phyloP scores from a whole-genome alignment of 2,329 filamentous ascomycete genomes.

The Cladosporium halotolerans region DNA sequence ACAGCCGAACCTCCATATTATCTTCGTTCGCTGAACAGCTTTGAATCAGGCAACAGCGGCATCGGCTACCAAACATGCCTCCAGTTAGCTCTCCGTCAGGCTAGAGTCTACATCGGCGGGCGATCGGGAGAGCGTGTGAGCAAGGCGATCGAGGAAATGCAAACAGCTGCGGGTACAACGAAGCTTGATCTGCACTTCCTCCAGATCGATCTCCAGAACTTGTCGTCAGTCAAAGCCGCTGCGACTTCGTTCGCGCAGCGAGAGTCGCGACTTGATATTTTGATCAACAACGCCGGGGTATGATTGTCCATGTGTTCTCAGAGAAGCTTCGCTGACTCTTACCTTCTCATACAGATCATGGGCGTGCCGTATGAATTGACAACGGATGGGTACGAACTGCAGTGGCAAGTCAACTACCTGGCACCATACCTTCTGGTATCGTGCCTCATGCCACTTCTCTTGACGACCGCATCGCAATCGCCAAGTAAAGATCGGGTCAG shows the following conservation, averaged over 20 bases:
- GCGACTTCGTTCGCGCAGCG: neutral
- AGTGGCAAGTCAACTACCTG: slow-evolving; percentile 10
- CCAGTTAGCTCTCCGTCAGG: neutral
- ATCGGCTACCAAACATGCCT: neutral
- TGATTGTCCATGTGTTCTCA: neutral
- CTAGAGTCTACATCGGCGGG: slow-evolving; percentile 2
- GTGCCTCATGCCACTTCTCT: neutral
- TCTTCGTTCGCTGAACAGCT: too few relatives aligned
- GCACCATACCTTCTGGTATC: neutral
- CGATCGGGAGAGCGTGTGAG: slow-evolving; percentile 5
- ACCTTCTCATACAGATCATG: neutral
- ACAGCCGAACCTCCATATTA: neutral
- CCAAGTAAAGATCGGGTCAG: neutral
- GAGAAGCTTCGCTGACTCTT: neutral
- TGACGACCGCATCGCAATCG: neutral
- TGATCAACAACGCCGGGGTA: slow-evolving; percentile 6
- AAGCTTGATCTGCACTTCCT: slow-evolving; percentile 6
- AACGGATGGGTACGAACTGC: slow-evolving; percentile 1
- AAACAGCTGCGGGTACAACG: neutral
- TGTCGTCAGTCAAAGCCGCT: slow-evolving; percentile 3
- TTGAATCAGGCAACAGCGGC: neutral
- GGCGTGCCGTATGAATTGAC: slow-evolving; percentile 1
- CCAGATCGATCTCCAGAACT: slow-evolving; percentile 1
- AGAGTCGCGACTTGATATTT: neutral
- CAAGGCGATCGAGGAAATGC: slow-evolving; percentile 3